Conservation (phyloP, 768 basidiomycete genomes). For the Tricholoma bakamatsutake region DNA sequence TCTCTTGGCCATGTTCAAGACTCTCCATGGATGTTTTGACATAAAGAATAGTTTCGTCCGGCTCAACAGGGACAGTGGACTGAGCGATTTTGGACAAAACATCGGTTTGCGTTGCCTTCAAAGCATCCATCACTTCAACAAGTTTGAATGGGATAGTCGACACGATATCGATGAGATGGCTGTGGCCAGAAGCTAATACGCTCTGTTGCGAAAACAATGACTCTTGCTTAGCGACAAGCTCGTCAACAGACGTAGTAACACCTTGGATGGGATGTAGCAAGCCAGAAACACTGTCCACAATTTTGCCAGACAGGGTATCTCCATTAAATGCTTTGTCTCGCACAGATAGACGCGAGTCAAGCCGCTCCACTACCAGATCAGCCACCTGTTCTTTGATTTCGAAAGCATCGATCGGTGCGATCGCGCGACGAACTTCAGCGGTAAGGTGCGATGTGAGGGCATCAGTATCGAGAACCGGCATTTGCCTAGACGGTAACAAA, state of each 20-base stretch:
- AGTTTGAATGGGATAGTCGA: conserved; percentile 45
- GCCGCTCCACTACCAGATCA: conserved; percentile 79
- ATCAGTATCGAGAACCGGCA: conserved; percentile 43
- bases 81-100: conserved; percentile 26
- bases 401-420: conserved; percentile 75
- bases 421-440: conserved; percentile 62
- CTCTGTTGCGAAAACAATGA: conserved; percentile 31
- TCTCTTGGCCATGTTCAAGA: conserved; percentile 46
- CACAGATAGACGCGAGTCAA: conserved; percentile 75
- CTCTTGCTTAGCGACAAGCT: conserved; percentile 37
- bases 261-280: conserved; percentile 35
- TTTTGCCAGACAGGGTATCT: conserved; percentile 49
- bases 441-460: conserved; percentile 54
- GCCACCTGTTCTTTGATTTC: conserved; percentile 88
- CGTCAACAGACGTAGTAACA: conserved; percentile 34
- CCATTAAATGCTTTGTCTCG: conserved; percentile 67
- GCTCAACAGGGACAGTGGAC: conserved; percentile 16
- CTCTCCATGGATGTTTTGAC: conserved; percentile 46
- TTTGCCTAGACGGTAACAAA: conserved; percentile 39
- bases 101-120: conserved; percentile 33
- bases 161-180: conserved; percentile 34
- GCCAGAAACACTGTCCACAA: conserved; percentile 47
- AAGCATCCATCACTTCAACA: conserved; percentile 34
- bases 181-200: conserved; percentile 34
- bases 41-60: conserved; percentile 31